These are phyloP conservation scores for Fusarium metavorans DNA, from an alignment of 2,329 filamentous ascomycete genomes.

Conservation along the genomic window DNA sequence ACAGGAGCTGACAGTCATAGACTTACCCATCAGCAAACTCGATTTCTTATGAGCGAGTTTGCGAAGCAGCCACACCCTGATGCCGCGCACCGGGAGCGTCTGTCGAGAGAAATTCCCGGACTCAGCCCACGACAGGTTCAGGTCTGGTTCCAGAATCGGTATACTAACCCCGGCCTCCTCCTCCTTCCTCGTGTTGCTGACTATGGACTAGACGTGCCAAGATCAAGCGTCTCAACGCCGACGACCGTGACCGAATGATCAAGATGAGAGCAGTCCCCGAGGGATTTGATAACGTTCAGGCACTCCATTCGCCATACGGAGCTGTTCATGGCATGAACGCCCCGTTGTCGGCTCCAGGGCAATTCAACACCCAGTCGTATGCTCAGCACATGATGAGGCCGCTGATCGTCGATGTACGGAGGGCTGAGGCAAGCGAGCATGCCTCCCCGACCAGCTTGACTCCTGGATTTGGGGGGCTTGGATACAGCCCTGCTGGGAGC, in stretches of 20 bases:
- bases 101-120: conserved; percentile 91
- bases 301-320: conserved; percentile 75
- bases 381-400: conserved; percentile 74
- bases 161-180: conserved; percentile 47
- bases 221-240: conserved; percentile 77
- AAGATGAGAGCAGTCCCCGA: conserved; percentile 79
- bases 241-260: conserved; percentile 78
- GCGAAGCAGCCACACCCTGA: conserved; percentile 95
- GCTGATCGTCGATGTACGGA: conserved; percentile 76
- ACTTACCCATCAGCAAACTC: conserved; percentile 95
- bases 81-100: conserved; percentile 86
- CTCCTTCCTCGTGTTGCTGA: conserved; percentile 22
- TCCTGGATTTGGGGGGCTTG: conserved; percentile 75
- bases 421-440: conserved; percentile 73
- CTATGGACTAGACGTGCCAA: conserved; percentile 69
- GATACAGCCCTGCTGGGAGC: conserved; percentile 67
- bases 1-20: conserved; percentile 62
- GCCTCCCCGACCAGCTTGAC: conserved; percentile 75
- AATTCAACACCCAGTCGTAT: conserved; percentile 63
- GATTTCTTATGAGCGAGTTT: conserved; percentile 97
- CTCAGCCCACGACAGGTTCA: conserved; percentile 93
- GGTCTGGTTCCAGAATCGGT: conserved; percentile 99
- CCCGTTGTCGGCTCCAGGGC: conserved; percentile 61
- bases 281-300: conserved; percentile 77
- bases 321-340: conserved; percentile 66